These are phyloP conservation scores for Lactarius sanguifluus DNA, from an alignment of 768 basidiomycete genomes.

Conservation along the genomic window DNA sequence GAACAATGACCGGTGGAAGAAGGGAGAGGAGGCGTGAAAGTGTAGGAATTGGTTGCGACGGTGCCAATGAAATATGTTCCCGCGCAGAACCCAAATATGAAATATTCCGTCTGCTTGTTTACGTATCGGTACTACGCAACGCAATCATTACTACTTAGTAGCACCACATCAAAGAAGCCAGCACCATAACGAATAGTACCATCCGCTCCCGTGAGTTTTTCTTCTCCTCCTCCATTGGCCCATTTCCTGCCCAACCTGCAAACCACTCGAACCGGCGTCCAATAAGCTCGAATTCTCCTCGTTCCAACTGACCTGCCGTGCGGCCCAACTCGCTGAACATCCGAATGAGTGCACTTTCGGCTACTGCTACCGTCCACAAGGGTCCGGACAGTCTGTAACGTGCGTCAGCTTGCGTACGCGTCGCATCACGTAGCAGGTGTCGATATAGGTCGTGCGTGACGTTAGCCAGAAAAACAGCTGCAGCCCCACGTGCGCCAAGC, in stretches of 20 bases:
- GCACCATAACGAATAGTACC: conserved; percentile 21
- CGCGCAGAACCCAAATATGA: background rate
- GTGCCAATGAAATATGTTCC: background rate
- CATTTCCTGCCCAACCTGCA: conserved; percentile 40
- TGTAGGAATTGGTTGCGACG: conserved; percentile 19
- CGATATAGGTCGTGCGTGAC: conserved; percentile 50
- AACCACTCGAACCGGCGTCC: conserved; percentile 59
- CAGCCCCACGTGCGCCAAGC: conserved; percentile 31
- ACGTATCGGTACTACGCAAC: background rate
- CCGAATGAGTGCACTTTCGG: conserved; percentile 52
- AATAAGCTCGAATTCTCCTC: conserved; percentile 42
- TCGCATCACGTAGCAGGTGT: conserved; percentile 45
- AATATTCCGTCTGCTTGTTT: background rate
- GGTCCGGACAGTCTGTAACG: conserved; percentile 39
- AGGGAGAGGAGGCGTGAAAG: conserved; percentile 26
- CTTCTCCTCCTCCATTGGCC: conserved; percentile 46
- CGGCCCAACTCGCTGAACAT: conserved; percentile 53
- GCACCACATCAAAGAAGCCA: background rate
- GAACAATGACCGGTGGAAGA: conserved; percentile 17
- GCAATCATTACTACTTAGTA: background rate
- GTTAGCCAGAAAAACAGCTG: conserved; percentile 41
- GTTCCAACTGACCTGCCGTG: conserved; percentile 43
- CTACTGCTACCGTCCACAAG: conserved; percentile 44
- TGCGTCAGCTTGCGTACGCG: conserved; percentile 36
- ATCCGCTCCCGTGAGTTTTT: conserved; percentile 42